Percentiles rank a stretch among this genome's conserved stretches.
Evolutionary conservation across 1,139 yeast species (phyloP).

Genomic region (Magnusiomyces sp.): DNA sequence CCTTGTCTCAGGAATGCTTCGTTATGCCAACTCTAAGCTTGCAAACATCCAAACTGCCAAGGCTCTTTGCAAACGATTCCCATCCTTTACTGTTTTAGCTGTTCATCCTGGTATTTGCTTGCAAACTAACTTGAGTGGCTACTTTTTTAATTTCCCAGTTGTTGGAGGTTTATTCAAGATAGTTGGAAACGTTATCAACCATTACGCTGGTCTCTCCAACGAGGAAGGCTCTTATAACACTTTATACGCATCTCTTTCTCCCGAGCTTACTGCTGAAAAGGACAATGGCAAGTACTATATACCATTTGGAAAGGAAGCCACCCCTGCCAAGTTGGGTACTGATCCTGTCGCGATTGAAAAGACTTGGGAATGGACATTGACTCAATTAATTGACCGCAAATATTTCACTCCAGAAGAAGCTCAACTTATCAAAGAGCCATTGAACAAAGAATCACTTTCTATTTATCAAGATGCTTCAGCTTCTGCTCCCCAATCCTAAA

Average conservation of each 20-base stretch:
- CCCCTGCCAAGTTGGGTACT: conserved; percentile 51
- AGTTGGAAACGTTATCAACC: conserved; percentile 57
- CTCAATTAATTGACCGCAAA: conserved; percentile 34
- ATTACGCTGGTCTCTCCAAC: conserved; percentile 57
- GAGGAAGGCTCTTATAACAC: conserved; percentile 69
- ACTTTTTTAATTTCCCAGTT: conserved; percentile 71
- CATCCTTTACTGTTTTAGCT: conserved; percentile 51
- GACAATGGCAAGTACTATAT: conserved; percentile 57
- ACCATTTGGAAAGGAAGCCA: conserved; percentile 45
- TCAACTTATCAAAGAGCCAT: not conserved
- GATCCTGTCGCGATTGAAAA: conserved; percentile 56
- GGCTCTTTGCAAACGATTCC: conserved; percentile 57
- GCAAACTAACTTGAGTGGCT: conserved; percentile 65
- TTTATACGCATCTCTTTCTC: conserved; percentile 54
- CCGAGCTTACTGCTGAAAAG: conserved; percentile 40
- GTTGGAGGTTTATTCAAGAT: conserved; percentile 67
- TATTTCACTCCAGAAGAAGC: not conserved
- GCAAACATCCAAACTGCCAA: conserved; percentile 71
- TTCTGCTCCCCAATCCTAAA: too few relatives aligned
- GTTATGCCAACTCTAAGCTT: conserved; percentile 74
- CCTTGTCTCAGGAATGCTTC: conserved; percentile 43
- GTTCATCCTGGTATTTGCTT: conserved; percentile 85
- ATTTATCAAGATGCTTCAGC: not conserved
- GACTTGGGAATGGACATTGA: conserved; percentile 81
- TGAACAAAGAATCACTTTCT: not conserved